Base-by-base conservation (phyloP, 768 basidiomycete species). In the Tylopilus vinaceipallidus region DNA sequence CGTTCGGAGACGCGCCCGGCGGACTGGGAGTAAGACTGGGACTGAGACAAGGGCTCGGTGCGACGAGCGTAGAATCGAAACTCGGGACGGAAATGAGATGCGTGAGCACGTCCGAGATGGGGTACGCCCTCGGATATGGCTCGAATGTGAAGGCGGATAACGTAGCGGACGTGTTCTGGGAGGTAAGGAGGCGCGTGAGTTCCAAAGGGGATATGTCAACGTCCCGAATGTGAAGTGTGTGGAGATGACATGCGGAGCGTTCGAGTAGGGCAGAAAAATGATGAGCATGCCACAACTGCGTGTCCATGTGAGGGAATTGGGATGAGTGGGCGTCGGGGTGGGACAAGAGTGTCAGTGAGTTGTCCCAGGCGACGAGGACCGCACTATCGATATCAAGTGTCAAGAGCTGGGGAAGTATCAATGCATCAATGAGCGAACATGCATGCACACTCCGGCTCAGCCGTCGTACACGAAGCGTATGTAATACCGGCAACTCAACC, bases 121-220 rank as follows among this genome's bases (percentile, higher is more conserved):
- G 55, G 19, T 41, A 63, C 6, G 35, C 22, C 35, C 60, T 56
- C 14, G 52, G 58, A 52, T 49, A 60, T 3, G 60, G 60, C n/a
- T 62, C 60, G 26, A 62, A 60, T 26, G 61, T 60, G 23, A 62
- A 63, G 11, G 47, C 39, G 24, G 58, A 44, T 35, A 62, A 32
- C 20, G 61, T 62, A 6, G 43, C 20, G 9, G 54, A 57, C 7
- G 48, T 54, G 4, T 52, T 52, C 6, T 54, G 54, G 7, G 61
- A 62, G 14, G 35, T 50, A 24, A 62, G 58, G 17, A 62, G 29
- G n/a, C 54, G 61, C 0, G 11, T 20, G 3, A 62, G 55, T 38
- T 62, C 60, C 32, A 19, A 19, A 8, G 58, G 61, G 24, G 61
- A 62, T 35, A 62, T 54, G n/a, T 62, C 61, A 11, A 60, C 55